Percentiles rank a stretch among this genome's conserved stretches.
These are phyloP conservation scores for Podospora tetraspora DNA, from an alignment of 495 filamentous ascomycete genomes.

Conservation along the genomic window DNA sequence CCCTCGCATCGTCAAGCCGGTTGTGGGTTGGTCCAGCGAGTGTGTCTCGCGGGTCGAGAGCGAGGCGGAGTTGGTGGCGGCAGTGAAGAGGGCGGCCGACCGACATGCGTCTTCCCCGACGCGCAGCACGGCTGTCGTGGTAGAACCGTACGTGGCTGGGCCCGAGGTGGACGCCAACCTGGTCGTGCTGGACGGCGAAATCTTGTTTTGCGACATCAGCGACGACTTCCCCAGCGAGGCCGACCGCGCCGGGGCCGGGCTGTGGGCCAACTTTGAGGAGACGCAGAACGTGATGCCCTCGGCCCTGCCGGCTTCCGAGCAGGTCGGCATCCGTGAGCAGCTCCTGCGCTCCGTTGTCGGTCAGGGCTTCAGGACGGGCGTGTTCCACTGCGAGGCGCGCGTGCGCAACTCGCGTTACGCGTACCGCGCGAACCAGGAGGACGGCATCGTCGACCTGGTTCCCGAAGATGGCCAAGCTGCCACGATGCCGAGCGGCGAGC, in stretches of 20 bases:
- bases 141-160: slow-evolving; percentile 32
- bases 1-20: slow-evolving; percentile 46
- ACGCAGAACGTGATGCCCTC: slow-evolving; percentile 20
- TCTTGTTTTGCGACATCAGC: slow-evolving; percentile 37
- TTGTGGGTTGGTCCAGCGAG: slow-evolving; percentile 38
- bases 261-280: slow-evolving; percentile 23
- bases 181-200: slow-evolving; percentile 34
- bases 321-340: slow-evolving; percentile 11
- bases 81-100: slow-evolving; percentile 20
- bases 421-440: slow-evolving; percentile 10
- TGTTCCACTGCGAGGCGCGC: slow-evolving; percentile 35
- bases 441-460: slow-evolving; percentile 16
- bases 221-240: slow-evolving; percentile 40
- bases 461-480: not conserved
- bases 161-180: slow-evolving; percentile 45
- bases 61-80: slow-evolving; percentile 23
- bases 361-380: slow-evolving; percentile 29
- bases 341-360: slow-evolving; percentile 17
- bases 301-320: slow-evolving; percentile 23
- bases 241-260: slow-evolving; percentile 17
- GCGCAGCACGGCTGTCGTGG: slow-evolving; percentile 20
- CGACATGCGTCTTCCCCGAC: slow-evolving; percentile 17
- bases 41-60: slow-evolving; percentile 39
- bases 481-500: not conserved
- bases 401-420: slow-evolving; percentile 16